phyloP scores from a whole-genome alignment of 2,329 filamentous ascomycete genomes.

The Atkinsonella texensis region DNA sequence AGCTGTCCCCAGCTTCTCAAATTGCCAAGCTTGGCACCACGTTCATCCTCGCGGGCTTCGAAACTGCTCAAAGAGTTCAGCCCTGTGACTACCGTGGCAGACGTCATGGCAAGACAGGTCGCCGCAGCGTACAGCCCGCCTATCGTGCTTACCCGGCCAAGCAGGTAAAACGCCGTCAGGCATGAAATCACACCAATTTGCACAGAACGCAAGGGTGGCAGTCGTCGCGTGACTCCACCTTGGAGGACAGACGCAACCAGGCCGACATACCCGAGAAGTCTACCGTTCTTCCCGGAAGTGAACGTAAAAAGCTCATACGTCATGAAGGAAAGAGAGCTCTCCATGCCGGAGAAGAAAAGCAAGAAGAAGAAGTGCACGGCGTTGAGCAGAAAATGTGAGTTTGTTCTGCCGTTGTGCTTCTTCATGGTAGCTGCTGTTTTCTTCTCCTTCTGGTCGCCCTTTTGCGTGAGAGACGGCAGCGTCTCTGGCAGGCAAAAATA shows the following conservation, averaged over 20 bases:
- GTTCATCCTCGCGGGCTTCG: slow-evolving; percentile 67
- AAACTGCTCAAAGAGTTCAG: slow-evolving; percentile 87
- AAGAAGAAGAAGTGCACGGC: slow-evolving; percentile 81
- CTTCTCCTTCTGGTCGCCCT: slow-evolving; percentile 15
- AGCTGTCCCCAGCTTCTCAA: slow-evolving; percentile 75
- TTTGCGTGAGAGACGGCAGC: slow-evolving; percentile 44
- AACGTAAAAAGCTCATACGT: slow-evolving; percentile 90
- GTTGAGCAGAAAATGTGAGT: slow-evolving; percentile 75
- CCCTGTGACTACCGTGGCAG: slow-evolving; percentile 87
- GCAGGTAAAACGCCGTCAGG: slow-evolving; percentile 66
- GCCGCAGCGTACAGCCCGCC: slow-evolving; percentile 68
- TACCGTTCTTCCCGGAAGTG: slow-evolving; percentile 66
- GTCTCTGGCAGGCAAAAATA: slow-evolving; percentile 83
- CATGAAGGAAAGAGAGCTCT: slow-evolving; percentile 95
- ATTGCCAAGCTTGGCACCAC: slow-evolving; percentile 76
- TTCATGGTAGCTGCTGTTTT: slow-evolving; percentile 8
- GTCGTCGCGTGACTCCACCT: slow-evolving; percentile 75
- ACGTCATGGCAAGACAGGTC: slow-evolving; percentile 75
- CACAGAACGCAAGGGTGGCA: slow-evolving; percentile 70
- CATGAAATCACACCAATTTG: slow-evolving; percentile 69
- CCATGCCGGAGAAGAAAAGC: slow-evolving; percentile 95
- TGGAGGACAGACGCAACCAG: slow-evolving; percentile 87
- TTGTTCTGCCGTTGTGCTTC: slow-evolving; percentile 44
- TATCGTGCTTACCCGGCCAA: slow-evolving; percentile 58
- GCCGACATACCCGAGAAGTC: slow-evolving; percentile 80